Percentiles rank a stretch among this genome's conserved stretches.
phyloP scores from a whole-genome alignment of 192 early-diverging fungal genomes.

The Podila horticola region DNA sequence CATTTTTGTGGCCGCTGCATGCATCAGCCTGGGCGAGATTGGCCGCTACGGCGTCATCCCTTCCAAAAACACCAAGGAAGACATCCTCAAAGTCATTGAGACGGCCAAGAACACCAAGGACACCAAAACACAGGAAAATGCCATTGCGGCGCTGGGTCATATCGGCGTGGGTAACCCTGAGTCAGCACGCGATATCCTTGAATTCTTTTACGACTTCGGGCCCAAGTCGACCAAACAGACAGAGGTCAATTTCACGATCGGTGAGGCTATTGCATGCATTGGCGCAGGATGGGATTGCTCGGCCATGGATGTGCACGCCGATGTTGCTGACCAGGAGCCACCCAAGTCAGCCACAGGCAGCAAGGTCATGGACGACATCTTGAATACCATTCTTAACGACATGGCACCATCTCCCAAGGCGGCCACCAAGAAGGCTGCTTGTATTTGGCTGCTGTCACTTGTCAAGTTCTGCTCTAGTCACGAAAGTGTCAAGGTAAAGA shows the following conservation, averaged over 20 bases:
- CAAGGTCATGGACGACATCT: conserved; percentile 52
- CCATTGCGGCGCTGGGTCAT: conserved; percentile 74
- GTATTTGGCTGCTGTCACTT: conserved; percentile 82
- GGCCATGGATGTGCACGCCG: conserved; percentile 74
- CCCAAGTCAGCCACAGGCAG: conserved; percentile 10
- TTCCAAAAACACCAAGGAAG: conserved; percentile 13
- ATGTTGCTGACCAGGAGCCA: conserved; percentile 66
- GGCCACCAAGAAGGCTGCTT: conserved; percentile 71
- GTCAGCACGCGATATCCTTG: conserved; percentile 43
- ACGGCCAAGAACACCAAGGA: conserved; percentile 73
- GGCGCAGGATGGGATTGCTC: conserved; percentile 74
- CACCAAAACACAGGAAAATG: conserved; percentile 82
- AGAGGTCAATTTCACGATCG: conserved; percentile 87
- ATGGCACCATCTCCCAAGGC: conserved; percentile 64
- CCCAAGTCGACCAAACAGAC: conserved; percentile 75
- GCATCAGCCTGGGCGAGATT: conserved; percentile 76
- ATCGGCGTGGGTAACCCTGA: conserved; percentile 59
- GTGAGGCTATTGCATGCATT: conserved; percentile 77
- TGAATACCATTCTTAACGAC: conserved; percentile 65
- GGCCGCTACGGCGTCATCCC: conserved; percentile 67
- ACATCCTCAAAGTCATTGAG: conserved; percentile 56
- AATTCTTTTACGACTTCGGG: conserved; percentile 66
- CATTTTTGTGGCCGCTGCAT: conserved; percentile 67
- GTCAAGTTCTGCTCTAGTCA: conserved; percentile 75
- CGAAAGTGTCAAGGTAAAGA: conserved; percentile 57